Conservation (phyloP, 1,284 basidiomycete genomes). For the Melampsora allii-populina region DNA sequence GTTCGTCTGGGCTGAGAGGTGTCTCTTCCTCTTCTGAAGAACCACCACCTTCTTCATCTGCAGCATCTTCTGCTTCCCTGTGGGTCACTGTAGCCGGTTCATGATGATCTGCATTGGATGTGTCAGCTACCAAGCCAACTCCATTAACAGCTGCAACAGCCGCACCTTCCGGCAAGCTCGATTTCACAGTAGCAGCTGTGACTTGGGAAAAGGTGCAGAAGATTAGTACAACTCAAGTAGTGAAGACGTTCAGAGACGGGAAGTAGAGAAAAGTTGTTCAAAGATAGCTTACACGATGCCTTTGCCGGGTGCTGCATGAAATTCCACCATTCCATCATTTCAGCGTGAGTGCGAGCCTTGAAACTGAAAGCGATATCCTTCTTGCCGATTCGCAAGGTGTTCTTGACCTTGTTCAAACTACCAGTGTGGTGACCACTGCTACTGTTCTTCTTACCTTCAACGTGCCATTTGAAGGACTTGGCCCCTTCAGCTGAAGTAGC, state of each 20-base stretch:
- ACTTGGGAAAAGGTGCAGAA: not conserved
- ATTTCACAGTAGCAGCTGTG: constrained; percentile 21
- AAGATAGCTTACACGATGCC: constrained; percentile 27
- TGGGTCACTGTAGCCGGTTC: constrained; percentile 21
- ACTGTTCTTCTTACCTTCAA: constrained; percentile 45
- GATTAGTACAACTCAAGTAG: not conserved
- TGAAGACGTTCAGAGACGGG: not conserved
- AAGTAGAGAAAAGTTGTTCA: not conserved
- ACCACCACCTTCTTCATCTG: constrained; percentile 28
- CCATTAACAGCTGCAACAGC: constrained; percentile 24
- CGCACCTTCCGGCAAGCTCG: constrained; percentile 18
- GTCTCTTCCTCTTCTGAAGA: constrained; percentile 39
- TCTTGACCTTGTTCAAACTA: constrained; percentile 46
- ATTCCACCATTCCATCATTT: constrained; percentile 49
- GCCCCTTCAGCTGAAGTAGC: constrained; percentile 45
- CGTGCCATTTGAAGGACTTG: constrained; percentile 47
- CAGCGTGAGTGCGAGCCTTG: constrained; percentile 48
- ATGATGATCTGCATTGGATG: not conserved
- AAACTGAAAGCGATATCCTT: constrained; percentile 47
- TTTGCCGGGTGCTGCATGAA: constrained; percentile 42
- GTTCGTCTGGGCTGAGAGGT: constrained; percentile 19
- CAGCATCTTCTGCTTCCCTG: not conserved
- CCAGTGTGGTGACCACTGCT: constrained; percentile 15
- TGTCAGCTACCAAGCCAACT: constrained; percentile 7
- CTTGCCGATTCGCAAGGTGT: constrained; percentile 48